phyloP scores from a whole-genome alignment of 768 basidiomycete genomes.

The Boletus huronensis region DNA sequence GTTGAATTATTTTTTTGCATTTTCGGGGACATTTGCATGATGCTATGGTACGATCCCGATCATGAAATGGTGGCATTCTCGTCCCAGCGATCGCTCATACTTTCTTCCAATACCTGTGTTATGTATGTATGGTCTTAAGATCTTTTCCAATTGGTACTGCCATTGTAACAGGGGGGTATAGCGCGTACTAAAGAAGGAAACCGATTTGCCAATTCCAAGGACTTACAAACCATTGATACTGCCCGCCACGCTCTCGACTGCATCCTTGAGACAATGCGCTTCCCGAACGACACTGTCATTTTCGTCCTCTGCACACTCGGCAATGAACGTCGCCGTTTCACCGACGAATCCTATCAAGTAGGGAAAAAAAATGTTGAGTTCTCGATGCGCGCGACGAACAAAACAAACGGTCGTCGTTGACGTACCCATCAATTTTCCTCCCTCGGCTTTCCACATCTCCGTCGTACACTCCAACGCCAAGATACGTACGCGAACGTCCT shows the following conservation, averaged over 20 bases:
- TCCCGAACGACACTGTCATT: slow-evolving; percentile 76
- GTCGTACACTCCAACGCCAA: slow-evolving; percentile 66
- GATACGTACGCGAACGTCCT: slow-evolving; percentile 65
- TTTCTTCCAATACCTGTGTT: no score
- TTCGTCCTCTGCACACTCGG: slow-evolving; percentile 86
- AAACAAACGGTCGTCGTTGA: background rate
- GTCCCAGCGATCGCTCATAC: no score
- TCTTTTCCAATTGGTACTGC: no score
- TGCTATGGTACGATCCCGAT: no score
- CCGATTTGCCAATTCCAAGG: no score
- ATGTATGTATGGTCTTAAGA: no score
- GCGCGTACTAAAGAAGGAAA: no score
- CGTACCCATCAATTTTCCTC: slow-evolving; percentile 71
- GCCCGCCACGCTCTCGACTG: slow-evolving; percentile 70
- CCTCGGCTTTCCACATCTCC: slow-evolving; percentile 73
- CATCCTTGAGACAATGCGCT: slow-evolving; percentile 63
- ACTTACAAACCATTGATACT: slow-evolving; percentile 37
- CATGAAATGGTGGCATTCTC: no score
- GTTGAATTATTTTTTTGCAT: no score
- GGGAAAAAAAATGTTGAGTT: background rate
- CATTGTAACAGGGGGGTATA: no score
- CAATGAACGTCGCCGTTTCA: slow-evolving; percentile 83
- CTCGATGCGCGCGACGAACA: background rate
- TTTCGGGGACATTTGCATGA: no score
- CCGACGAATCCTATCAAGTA: slow-evolving; percentile 57